Conservation (phyloP, 2,329 filamentous ascomycete species). For the Cryphonectria radicalis region DNA sequence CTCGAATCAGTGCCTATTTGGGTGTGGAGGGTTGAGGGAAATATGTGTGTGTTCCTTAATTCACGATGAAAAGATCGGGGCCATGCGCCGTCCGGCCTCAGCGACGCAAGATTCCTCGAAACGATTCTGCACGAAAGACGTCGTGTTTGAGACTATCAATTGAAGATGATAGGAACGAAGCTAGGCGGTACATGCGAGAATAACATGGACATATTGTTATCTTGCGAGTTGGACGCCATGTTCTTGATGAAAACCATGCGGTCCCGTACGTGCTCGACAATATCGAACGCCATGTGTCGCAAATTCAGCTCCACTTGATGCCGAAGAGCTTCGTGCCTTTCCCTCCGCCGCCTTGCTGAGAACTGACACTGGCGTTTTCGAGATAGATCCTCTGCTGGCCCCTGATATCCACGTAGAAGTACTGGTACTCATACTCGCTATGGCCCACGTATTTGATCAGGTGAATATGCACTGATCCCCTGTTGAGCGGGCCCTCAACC, state of each 20-base stretch:
- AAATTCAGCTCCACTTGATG: slow-evolving; percentile 57
- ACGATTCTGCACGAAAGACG: not conserved
- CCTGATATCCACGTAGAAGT: slow-evolving; percentile 79
- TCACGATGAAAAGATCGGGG: no score
- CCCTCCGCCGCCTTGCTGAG: slow-evolving; percentile 38
- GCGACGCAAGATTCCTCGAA: not conserved
- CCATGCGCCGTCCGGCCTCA: not conserved
- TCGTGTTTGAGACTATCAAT: not conserved
- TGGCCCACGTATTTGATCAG: slow-evolving; percentile 71
- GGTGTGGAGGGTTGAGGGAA: not conserved
- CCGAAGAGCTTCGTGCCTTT: slow-evolving; percentile 63
- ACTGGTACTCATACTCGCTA: slow-evolving; percentile 75
- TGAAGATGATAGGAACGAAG: not conserved
- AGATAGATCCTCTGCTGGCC: slow-evolving; percentile 70
- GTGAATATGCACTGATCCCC: slow-evolving; percentile 77
- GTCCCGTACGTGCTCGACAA: not conserved
- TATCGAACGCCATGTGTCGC: not conserved
- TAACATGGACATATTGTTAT: not conserved
- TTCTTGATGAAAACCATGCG: not conserved
- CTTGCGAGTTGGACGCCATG: not conserved
- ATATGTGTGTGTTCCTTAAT: not conserved
- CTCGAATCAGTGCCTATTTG: no score
- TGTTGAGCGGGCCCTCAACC: slow-evolving; percentile 77
- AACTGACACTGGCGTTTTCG: slow-evolving; percentile 59
- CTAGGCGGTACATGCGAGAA: not conserved